Conservation (phyloP, 768 basidiomycete species). For the Cyclocybe aegerita region DNA sequence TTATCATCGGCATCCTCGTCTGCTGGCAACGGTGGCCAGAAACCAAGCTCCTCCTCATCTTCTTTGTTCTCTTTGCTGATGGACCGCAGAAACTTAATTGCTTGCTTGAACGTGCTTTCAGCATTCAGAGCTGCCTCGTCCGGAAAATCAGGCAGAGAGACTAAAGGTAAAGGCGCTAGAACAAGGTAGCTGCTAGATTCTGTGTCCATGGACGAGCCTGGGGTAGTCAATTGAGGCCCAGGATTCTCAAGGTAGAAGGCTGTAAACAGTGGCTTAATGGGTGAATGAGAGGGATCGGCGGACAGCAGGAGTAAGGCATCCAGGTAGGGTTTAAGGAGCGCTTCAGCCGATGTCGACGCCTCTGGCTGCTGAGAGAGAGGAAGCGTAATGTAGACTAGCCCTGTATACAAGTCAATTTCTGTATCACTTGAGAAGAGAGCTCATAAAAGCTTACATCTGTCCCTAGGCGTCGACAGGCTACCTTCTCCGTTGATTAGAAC, state of each 20-base stretch:
- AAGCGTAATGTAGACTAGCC: conserved; percentile 58
- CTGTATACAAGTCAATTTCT: conserved; percentile 32
- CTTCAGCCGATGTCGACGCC: conserved; percentile 31
- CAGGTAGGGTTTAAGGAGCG: conserved; percentile 57
- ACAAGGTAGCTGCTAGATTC: conserved; percentile 16
- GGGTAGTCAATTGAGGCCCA: background rate
- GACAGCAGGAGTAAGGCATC: conserved; percentile 40
- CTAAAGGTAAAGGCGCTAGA: conserved; percentile 28
- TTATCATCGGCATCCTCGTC: conserved; percentile 29
- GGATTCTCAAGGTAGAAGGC: conserved; percentile 54
- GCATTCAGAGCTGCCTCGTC: conserved; percentile 60
- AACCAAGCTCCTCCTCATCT: conserved; percentile 21
- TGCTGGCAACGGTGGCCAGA: conserved; percentile 40
- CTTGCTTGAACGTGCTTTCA: conserved; percentile 34
- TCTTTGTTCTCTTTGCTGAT: conserved; percentile 6
- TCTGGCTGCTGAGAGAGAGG: conserved; percentile 33
- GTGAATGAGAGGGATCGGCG: conserved; percentile 15
- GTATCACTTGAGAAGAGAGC: background rate
- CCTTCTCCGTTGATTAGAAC: conserved; percentile 71
- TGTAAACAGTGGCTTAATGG: conserved; percentile 45
- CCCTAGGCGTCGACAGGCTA: conserved; percentile 70
- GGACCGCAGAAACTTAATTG: conserved; percentile 18
- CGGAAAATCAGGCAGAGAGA: conserved; percentile 47
- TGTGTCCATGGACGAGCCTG: background rate
- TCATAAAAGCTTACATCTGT: conserved; percentile 54